These are phyloP conservation scores for Dichotomopilus funicola DNA, from an alignment of 2,329 filamentous ascomycete species.

Conservation along the genomic window DNA sequence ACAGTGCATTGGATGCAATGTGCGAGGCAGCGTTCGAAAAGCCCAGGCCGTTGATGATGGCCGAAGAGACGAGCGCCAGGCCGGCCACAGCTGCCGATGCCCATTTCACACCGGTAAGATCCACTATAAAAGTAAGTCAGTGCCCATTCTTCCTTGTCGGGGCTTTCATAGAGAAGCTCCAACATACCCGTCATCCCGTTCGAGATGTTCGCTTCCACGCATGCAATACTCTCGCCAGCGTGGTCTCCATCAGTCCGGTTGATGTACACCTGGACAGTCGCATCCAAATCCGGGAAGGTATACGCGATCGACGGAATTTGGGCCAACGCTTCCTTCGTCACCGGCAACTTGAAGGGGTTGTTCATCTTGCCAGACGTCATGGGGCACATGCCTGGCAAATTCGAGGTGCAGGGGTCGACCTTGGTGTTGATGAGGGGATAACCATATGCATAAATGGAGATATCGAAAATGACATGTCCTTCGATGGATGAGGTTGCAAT, in stretches of 20 bases:
- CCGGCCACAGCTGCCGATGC: constrained; percentile 70
- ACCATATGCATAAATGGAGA: constrained; percentile 68
- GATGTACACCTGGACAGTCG: constrained; percentile 67
- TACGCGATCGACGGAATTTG: constrained; percentile 73
- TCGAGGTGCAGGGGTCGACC: constrained; percentile 61
- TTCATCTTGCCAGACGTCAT: constrained; percentile 63
- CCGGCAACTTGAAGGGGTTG: constrained; percentile 51
- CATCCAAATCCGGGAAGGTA: constrained; percentile 76
- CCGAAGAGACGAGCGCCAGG: constrained; percentile 68
- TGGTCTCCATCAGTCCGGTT: constrained; percentile 48
- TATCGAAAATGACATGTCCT: constrained; percentile 64
- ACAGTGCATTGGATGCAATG: constrained; percentile 76
- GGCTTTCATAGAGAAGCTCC: not conserved
- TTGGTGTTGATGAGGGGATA: constrained; percentile 54
- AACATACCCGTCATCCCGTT: constrained; percentile 62
- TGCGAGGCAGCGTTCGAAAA: constrained; percentile 84
- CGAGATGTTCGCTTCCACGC: constrained; percentile 71
- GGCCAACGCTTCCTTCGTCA: constrained; percentile 48
- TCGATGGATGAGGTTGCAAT: constrained; percentile 67
- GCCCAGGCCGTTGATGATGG: constrained; percentile 73
- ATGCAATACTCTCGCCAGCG: constrained; percentile 57
- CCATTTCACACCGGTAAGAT: constrained; percentile 77
- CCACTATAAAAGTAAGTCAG: constrained; percentile 39
- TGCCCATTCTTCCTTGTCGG: not conserved
- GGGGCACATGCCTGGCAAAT: constrained; percentile 66